Evolutionary conservation across 2,329 filamentous ascomycete species (phyloP).

Genomic region (Madurella mycetomatis): DNA sequence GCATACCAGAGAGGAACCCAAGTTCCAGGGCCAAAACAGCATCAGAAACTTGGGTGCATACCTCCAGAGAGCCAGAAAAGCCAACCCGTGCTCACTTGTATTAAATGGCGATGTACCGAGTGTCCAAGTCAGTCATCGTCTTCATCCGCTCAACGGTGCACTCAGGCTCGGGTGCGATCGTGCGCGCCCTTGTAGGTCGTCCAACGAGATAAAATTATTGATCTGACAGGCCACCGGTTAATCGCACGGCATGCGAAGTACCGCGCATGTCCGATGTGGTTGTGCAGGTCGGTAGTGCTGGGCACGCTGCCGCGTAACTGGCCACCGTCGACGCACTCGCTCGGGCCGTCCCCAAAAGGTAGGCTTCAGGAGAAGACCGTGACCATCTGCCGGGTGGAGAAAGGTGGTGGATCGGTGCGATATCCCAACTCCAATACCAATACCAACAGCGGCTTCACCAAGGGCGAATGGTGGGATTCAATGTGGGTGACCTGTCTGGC

Average conservation of each 20-base stretch:
- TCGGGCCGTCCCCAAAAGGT: background rate
- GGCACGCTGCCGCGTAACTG: conserved; percentile 3
- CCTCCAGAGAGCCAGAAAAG: background rate
- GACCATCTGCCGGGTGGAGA: background rate
- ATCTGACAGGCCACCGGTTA: conserved; percentile 2
- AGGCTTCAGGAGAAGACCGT: background rate
- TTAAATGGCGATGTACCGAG: background rate
- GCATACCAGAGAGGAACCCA: conserved; percentile 14
- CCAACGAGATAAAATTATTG: conserved; percentile 7
- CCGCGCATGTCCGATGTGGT: conserved; percentile 8
- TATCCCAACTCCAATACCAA: too few species aligned
- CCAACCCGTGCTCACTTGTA: background rate
- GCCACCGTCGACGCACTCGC: background rate
- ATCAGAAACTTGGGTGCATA: background rate
- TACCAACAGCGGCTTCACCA: too few species aligned
- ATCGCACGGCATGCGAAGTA: conserved; percentile 4
- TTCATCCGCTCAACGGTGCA: background rate
- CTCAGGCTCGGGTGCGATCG: background rate
- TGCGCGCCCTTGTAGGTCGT: conserved; percentile 1
- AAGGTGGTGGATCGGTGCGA: background rate
- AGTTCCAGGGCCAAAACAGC: conserved; percentile 7
- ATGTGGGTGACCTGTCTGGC: too few species aligned
- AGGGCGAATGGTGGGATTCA: too few species aligned
- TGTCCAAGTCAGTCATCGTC: background rate
- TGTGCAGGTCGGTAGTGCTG: conserved; percentile 4